A percentile compares a stretch with the other conserved stretches of the same genome.
phyloP scores from a whole-genome alignment of 257 asterid genomes.

The Solanum rostratum region DNA sequence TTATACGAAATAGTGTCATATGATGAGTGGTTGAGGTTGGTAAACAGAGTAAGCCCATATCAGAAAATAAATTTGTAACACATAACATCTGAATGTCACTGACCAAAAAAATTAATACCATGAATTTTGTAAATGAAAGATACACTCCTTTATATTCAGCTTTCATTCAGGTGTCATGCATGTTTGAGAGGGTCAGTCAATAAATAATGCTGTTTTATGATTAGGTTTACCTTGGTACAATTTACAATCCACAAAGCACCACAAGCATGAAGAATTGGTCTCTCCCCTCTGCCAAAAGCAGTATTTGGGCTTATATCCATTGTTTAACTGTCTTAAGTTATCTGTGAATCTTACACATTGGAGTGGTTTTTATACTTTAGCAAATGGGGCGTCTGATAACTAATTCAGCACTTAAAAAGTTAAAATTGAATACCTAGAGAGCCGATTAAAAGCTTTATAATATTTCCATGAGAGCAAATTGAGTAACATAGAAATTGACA shows the following conservation, averaged over 20 bases:
- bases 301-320: neutral
- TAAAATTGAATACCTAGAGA: neutral
- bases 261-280: neutral
- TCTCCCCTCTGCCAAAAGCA: neutral
- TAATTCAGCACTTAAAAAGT: neutral
- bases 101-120: neutral
- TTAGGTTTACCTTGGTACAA: neutral
- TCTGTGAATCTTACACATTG: neutral
- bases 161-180: neutral
- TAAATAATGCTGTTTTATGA: neutral
- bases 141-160: neutral
- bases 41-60: neutral
- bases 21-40: neutral
- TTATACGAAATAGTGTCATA: neutral
- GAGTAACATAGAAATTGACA: neutral
- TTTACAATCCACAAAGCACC: neutral
- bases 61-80: neutral
- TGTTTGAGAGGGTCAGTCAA: neutral
- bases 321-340: neutral
- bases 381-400: neutral
- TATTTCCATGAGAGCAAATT: neutral
- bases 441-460: neutral
- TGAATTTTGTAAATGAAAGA: neutral
- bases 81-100: neutral
- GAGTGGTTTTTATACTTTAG: neutral